Evolutionary conservation across 106 monocot species (phyloP).

Genomic region (Dendrobium catenatum): DNA sequence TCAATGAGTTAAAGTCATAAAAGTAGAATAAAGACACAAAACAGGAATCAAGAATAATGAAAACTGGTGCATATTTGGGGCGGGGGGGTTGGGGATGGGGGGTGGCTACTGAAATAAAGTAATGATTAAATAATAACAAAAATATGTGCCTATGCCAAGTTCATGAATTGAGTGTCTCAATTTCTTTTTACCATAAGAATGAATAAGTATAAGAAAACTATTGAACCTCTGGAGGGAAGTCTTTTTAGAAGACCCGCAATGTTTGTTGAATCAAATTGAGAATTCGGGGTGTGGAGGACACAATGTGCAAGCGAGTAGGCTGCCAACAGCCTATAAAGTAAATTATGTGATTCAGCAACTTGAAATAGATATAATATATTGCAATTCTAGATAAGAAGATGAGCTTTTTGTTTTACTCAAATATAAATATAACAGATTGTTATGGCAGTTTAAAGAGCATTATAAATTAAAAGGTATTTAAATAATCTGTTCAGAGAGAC

Average conservation of each 20-base stretch:
- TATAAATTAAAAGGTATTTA: neutral
- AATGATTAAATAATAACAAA: no score
- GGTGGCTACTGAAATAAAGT: neutral
- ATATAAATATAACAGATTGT: neutral
- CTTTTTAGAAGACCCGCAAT: constrained; percentile 70
- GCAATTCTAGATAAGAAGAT: neutral
- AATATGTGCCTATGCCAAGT: neutral
- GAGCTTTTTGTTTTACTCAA: neutral
- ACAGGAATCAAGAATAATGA: neutral
- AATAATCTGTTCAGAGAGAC: neutral
- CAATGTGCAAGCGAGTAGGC: no score
- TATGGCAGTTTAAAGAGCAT: neutral
- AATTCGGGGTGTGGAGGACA: no score
- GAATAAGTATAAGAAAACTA: neutral
- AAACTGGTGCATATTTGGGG: neutral
- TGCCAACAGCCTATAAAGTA: constrained; percentile 64
- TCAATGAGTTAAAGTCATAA: neutral
- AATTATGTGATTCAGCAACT: neutral
- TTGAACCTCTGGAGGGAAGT: constrained; percentile 76
- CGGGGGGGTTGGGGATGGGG: no score
- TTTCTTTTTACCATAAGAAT: neutral
- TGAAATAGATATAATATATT: neutral
- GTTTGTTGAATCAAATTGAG: constrained; percentile 87
- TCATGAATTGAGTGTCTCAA: neutral
- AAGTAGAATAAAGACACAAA: neutral